Base-by-base conservation (phyloP, 2,329 filamentous ascomycete genomes). In the Colletotrichum higginsianum region DNA sequence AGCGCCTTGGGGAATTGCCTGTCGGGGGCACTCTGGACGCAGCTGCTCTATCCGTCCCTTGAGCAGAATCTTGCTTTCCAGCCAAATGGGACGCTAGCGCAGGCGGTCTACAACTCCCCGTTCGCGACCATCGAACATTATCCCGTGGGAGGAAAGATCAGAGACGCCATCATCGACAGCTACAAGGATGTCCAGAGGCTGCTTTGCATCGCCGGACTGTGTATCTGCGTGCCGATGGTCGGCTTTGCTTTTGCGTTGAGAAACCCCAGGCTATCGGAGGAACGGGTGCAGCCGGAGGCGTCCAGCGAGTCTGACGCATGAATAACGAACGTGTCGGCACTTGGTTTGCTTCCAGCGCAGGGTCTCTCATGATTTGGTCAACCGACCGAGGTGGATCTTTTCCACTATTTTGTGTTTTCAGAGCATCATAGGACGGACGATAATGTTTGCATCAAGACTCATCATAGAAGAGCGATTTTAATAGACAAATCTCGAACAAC, bases 21-120 rank as follows among this genome's bases (percentile, higher is more conserved):
- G 0, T 79, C 83, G 0, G 83, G 83, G 0, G 80, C 82, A 0
- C 81, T 85, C 44, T 85, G 83, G 83, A 82, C 83, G 0, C 82
- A 84, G 42, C 81, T 82, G 0, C 76, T 85, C 0, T 82, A 79
- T 57, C 77, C 77, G 2, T 73, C 77, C 0, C 75, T 85, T 2
- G 63, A 78, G 18, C 67, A 72, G 2, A 81, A 79, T 60, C 73
- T 84, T 1, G 77, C 76, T 6, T 83, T 82, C 56, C 78, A 81
- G 38, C 69, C 77, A 0, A 81, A 84, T 58, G 61, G 75, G 0
- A 81, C 79, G 0, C 76, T 85, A 2, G 82, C 83, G 0, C 69
- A 74, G 38, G 74, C 76, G 0, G 79, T 83, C 12, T 85, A 84
- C 67, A 76, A 79, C 52, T 79, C 80, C 2, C 83, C 83, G 0